Percentiles rank a stretch among this genome's conserved stretches.
phyloP scores from a whole-genome alignment of 768 basidiomycete genomes.

The Pulveroboletus frians region DNA sequence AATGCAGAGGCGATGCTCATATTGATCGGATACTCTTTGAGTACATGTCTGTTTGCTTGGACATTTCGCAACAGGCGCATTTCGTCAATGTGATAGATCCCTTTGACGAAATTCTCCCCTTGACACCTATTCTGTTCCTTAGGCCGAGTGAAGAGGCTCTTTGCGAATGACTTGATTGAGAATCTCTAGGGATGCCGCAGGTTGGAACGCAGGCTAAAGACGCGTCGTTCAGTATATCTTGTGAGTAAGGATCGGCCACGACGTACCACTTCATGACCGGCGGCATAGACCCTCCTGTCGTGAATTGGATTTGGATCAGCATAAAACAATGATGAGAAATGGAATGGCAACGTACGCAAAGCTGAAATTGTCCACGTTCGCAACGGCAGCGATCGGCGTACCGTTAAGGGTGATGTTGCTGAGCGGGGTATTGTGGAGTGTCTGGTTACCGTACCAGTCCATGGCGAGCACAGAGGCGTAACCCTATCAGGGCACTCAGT shows the following conservation, averaged over 20 bases:
- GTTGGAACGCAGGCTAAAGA: slow-evolving; percentile 56
- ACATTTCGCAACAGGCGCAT: slow-evolving; percentile 32
- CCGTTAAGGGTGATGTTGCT: slow-evolving; percentile 56
- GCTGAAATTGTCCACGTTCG: slow-evolving; percentile 61
- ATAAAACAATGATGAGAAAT: background rate
- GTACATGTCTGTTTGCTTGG: slow-evolving; percentile 65
- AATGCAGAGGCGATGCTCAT: slow-evolving; percentile 55
- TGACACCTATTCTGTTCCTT: background rate
- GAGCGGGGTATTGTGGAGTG: slow-evolving; percentile 36
- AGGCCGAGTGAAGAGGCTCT: slow-evolving; percentile 52
- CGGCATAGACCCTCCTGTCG: slow-evolving; percentile 46
- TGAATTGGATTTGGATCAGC: background rate
- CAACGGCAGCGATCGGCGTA: slow-evolving; percentile 49
- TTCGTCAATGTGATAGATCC: slow-evolving; percentile 21
- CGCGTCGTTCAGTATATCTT: background rate
- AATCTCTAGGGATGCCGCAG: slow-evolving; percentile 51
- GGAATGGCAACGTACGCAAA: slow-evolving; percentile 50
- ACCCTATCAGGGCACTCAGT: slow-evolving; percentile 19
- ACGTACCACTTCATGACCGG: slow-evolving; percentile 63
- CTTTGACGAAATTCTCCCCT: background rate
- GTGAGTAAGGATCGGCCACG: background rate
- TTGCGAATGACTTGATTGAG: slow-evolving; percentile 50
- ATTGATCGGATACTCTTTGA: slow-evolving; percentile 54
- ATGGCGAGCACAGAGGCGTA: slow-evolving; percentile 38
- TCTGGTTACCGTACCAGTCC: slow-evolving; percentile 43